These are phyloP conservation scores for Anthracocystis setariae DNA, from an alignment of 1,284 basidiomycete genomes.

Conservation along the genomic window DNA sequence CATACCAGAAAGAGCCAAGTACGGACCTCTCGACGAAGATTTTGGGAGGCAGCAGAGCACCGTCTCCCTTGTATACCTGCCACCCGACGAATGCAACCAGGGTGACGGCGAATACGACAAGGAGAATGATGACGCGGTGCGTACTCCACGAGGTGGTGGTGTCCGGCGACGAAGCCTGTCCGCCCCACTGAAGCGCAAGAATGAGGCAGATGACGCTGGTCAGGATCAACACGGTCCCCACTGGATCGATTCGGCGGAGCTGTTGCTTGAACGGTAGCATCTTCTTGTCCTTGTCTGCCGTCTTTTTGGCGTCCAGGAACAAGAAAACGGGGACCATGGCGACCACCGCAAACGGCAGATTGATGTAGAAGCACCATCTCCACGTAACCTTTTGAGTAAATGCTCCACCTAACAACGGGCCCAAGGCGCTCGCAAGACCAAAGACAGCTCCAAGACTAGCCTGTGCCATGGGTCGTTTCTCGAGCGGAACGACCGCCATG, in stretches of 20 bases:
- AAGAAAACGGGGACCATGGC: conserved; percentile 22
- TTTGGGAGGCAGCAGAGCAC: conserved; percentile 17
- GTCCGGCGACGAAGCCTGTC: conserved; percentile 3
- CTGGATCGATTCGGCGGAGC: conserved; percentile 12
- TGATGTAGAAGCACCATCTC: conserved; percentile 63
- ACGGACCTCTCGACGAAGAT: conserved; percentile 17
- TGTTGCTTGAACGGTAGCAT: conserved; percentile 15
- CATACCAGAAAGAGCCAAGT: conserved; percentile 22
- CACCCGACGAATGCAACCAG: conserved; percentile 24
- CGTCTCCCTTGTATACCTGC: conserved; percentile 17
- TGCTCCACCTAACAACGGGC: conserved; percentile 63
- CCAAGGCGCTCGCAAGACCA: conserved; percentile 62
- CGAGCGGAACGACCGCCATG: conserved; percentile 67
- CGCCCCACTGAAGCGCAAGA: conserved; percentile 25
- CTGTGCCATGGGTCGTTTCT: conserved; percentile 69
- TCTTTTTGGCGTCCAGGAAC: conserved; percentile 19
- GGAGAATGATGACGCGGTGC: conserved; percentile 15
- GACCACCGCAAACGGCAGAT: conserved; percentile 21
- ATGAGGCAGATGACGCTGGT: conserved; percentile 42
- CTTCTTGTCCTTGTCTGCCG: conserved; percentile 13
- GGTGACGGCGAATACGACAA: conserved; percentile 12
- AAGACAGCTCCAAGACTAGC: conserved; percentile 55
- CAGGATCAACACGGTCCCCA: conserved; percentile 68
- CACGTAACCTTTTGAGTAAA: conserved; percentile 66
- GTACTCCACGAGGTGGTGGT: conserved; percentile 7